These are phyloP conservation scores for Trichoderma guizhouense DNA, from an alignment of 2,329 filamentous ascomycete species.

Conservation along the genomic window DNA sequence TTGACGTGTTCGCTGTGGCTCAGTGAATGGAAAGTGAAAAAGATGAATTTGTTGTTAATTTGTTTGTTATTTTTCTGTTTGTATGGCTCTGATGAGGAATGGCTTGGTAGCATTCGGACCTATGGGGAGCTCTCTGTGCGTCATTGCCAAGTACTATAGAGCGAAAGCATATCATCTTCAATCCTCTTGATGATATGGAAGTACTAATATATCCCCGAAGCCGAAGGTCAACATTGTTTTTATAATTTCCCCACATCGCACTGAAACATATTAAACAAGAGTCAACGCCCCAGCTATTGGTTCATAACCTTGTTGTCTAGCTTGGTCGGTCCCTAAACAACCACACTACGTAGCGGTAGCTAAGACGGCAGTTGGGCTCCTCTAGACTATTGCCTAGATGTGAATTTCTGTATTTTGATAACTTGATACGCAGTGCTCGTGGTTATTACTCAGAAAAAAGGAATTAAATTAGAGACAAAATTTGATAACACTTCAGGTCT, in stretches of 20 bases:
- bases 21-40: not conserved
- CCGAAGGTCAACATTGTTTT: no score
- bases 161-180: not conserved
- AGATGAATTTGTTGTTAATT: not conserved
- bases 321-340: not conserved
- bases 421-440: rapidly evolving
- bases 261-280: not conserved
- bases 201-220: no score
- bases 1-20: not conserved
- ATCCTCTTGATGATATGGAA: not conserved
- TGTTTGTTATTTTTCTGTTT: not conserved
- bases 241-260: not conserved
- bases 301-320: not conserved
- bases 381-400: not conserved
- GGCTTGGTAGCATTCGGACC: not conserved
- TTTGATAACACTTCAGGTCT: not conserved
- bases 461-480: not conserved
- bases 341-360: not conserved
- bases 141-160: not conserved
- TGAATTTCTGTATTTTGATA: not conserved
- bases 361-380: not conserved
- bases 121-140: not conserved
- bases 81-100: not conserved
- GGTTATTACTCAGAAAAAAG: not conserved
- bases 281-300: not conserved